A percentile compares a stretch with the other conserved stretches of the same genome.
phyloP scores from a whole-genome alignment of 2,329 filamentous ascomycete genomes.

The Rutstroemia sp. region DNA sequence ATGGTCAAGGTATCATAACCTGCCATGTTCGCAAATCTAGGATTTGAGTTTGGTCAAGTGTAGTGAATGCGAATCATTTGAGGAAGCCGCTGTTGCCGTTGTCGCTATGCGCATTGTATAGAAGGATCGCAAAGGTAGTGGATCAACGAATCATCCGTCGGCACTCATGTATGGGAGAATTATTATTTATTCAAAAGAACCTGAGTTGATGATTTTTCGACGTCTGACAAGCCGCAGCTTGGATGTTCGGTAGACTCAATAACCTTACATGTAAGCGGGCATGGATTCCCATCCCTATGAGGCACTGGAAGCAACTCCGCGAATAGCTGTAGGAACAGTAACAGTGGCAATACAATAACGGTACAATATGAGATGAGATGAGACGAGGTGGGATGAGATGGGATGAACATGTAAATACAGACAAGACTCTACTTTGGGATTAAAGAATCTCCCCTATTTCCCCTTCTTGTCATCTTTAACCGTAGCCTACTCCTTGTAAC shows the following conservation, averaged over 20 bases:
- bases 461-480: not conserved
- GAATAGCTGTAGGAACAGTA: too few relatives aligned
- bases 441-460: not conserved
- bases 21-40: conserved; percentile 13
- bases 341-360: not conserved
- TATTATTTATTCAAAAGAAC: too few relatives aligned
- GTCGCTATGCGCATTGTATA: conserved; percentile 3
- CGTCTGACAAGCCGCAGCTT: conserved; percentile 4
- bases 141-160: not conserved
- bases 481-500: too few relatives aligned
- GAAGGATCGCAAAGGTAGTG: not conserved
- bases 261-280: conserved; percentile 2
- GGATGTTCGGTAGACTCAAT: not conserved
- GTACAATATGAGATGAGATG: not conserved
- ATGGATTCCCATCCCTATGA: not conserved
- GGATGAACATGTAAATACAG: not conserved
- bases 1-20: conserved; percentile 14
- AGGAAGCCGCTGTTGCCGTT: not conserved
- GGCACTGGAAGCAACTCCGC: not conserved
- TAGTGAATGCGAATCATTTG: not conserved
- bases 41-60: not conserved
- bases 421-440: not conserved
- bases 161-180: not conserved
- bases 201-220: not conserved
- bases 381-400: not conserved